Conservation (phyloP, 1,284 basidiomycete genomes). For the Ceratobasidium sp. region DNA sequence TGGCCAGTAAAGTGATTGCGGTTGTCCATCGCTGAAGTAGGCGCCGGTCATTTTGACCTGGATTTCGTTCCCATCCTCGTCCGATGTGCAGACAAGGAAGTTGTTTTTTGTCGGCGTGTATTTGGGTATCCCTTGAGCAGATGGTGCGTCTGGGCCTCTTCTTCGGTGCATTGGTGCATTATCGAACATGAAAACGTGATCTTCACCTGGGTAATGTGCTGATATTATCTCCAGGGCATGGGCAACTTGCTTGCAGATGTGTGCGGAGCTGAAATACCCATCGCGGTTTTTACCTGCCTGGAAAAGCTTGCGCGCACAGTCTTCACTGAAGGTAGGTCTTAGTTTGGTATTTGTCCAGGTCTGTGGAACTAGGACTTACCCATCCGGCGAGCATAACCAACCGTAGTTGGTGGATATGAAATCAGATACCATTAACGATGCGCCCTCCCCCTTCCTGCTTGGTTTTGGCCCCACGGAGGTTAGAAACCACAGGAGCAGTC, state of each 20-base stretch:
- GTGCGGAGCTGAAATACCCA: conserved; percentile 58
- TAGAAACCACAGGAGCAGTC: neutral
- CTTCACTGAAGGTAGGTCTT: neutral
- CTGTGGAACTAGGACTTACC: neutral
- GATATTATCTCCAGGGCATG: conserved; percentile 58
- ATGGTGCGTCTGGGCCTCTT: conserved; percentile 56
- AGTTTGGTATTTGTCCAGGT: no score
- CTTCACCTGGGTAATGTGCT: conserved; percentile 52
- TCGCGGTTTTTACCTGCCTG: conserved; percentile 60
- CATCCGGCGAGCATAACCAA: neutral
- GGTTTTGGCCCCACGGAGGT: neutral
- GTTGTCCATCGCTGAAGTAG: conserved; percentile 54
- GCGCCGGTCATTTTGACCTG: conserved; percentile 55
- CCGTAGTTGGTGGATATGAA: neutral
- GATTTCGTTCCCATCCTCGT: conserved; percentile 47
- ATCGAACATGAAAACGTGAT: conserved; percentile 58
- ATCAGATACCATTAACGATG: conserved; percentile 9
- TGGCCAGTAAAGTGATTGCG: conserved; percentile 58
- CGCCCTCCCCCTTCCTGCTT: conserved; percentile 7
- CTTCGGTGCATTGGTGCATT: conserved; percentile 60
- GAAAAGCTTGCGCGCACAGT: neutral
- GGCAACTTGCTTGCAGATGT: conserved; percentile 55
- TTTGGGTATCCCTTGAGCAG: conserved; percentile 50
- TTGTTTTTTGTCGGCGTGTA: neutral
- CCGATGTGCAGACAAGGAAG: neutral